Evolutionary conservation across 768 basidiomycete species (phyloP).

Genomic region (Boletus subcaerulescens): DNA sequence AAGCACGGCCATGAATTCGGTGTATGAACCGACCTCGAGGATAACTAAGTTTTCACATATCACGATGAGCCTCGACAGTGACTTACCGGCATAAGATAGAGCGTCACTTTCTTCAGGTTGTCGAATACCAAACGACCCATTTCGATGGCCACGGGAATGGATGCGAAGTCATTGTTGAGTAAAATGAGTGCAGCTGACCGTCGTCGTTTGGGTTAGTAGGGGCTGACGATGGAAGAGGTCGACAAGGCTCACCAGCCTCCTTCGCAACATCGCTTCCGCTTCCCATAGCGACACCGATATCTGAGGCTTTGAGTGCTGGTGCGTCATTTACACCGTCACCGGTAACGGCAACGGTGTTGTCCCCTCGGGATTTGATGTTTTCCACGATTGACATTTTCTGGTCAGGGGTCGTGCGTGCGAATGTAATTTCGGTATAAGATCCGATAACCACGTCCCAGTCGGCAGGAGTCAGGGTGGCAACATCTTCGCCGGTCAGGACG

Average conservation of each 20-base stretch:
- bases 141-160: conserved; percentile 56
- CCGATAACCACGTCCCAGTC: conserved; percentile 43
- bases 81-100: conserved; percentile 44
- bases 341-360: conserved; percentile 49
- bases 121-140: conserved; percentile 60
- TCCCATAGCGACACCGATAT: conserved; percentile 56
- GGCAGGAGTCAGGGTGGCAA: conserved; percentile 32
- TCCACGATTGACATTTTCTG: conserved; percentile 59
- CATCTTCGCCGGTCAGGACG: conserved; percentile 45
- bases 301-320: conserved; percentile 48
- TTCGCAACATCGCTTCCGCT: conserved; percentile 51
- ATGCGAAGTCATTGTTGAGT: conserved; percentile 57
- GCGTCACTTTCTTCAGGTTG: conserved; percentile 52
- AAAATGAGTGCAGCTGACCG: conserved; percentile 44
- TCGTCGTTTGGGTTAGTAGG: not conserved
- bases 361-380: conserved; percentile 45
- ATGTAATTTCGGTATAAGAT: conserved; percentile 43
- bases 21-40: conserved; percentile 50
- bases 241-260: conserved; percentile 43
- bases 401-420: conserved; percentile 54
- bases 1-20: conserved; percentile 56
- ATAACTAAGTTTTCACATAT: not conserved
- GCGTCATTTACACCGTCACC: conserved; percentile 60
- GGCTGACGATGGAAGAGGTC: not conserved
- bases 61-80: not conserved